A percentile compares a stretch with the other conserved stretches of the same genome.
Conservation (phyloP, 345 rosid genomes). For the Gossypium bickii region DNA sequence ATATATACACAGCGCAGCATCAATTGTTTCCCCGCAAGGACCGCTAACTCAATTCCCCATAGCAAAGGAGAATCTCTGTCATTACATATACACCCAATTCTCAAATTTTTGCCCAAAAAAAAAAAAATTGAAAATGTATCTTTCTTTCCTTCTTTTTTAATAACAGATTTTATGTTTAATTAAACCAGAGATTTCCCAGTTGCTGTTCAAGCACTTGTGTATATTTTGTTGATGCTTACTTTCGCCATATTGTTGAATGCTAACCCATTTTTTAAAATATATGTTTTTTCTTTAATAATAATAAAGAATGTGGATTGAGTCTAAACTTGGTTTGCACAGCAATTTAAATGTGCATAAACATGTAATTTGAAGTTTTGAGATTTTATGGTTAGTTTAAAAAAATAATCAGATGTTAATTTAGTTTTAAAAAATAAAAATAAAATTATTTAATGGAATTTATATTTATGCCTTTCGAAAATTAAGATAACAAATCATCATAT, state of each 20-base stretch:
- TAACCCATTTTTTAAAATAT: background rate
- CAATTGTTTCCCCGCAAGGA: conserved; percentile 19
- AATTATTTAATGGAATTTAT: too few relatives aligned
- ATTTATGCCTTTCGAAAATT: too few relatives aligned
- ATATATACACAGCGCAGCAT: background rate
- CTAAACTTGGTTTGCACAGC: too few relatives aligned
- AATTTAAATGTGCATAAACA: too few relatives aligned
- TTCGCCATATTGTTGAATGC: background rate
- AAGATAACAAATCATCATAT: too few relatives aligned
- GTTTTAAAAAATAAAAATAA: too few relatives aligned
- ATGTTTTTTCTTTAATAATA: too few relatives aligned
- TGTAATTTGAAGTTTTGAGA: too few relatives aligned
- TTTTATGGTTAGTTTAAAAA: too few relatives aligned
- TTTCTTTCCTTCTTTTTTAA: background rate
- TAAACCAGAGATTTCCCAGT: background rate
- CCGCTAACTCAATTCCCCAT: conserved; percentile 14
- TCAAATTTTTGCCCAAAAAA: background rate
- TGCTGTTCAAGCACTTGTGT: background rate
- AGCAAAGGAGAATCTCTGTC: conserved; percentile 7
- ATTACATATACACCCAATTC: background rate
- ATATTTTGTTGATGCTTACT: background rate
- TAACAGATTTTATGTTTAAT: background rate
- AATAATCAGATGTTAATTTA: too few relatives aligned
- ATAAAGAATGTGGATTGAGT: too few relatives aligned
- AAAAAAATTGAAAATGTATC: background rate